Base-by-base conservation (phyloP, 2,329 filamentous ascomycete species). In the Talaromyces funiculosus region DNA sequence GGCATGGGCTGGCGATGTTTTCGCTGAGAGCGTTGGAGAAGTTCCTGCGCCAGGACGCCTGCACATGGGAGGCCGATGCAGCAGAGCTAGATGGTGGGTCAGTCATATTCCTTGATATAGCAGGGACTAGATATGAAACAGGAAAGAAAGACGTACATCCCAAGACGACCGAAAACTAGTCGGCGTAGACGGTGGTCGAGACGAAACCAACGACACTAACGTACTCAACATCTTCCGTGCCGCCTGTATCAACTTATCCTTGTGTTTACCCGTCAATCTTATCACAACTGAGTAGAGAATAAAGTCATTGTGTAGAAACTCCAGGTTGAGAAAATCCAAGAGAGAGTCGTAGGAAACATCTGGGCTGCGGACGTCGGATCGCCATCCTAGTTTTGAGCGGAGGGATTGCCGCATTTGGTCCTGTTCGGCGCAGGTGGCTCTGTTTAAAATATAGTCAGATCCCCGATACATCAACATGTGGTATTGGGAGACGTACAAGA, bases 41-140 rank as follows among this genome's bases (percentile, higher is more conserved):
- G 57, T 42, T 69, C 64, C 9, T 60, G 63, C 2, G 65, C 65
- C 1, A 69, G 61, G 12, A 64, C 62, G 4, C 63, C 67, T 1
- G 66, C 66, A n/a, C 61, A 65, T 14, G 67, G 67, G 4, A 69
- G 67, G n/a, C 66, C 67, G 20, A 63, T 35, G n/a, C 64, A 66
- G n/a, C 63, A 63, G 8, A 66, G 57, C 63, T 65, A 14, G 26
- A 38, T 22, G 3, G 22, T 20, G 12, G 7, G 22, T 31, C 8
- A 59, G 33, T n/a, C 2, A 12, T 47, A 47, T 10, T 37, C 14
- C 14, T n/a, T 16, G n/a, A 37, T 2, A 22, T 9, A 42, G 24
- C 14, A 20, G 14, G 16, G 20, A 33, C 5, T 18, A n/a, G 24
- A 16, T 24, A 12, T 24, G 31, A 20, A 24, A 7, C 4, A 16